Base-by-base conservation (phyloP, 2,329 filamentous ascomycete species). In the Byssoonygena ceratinophila region DNA sequence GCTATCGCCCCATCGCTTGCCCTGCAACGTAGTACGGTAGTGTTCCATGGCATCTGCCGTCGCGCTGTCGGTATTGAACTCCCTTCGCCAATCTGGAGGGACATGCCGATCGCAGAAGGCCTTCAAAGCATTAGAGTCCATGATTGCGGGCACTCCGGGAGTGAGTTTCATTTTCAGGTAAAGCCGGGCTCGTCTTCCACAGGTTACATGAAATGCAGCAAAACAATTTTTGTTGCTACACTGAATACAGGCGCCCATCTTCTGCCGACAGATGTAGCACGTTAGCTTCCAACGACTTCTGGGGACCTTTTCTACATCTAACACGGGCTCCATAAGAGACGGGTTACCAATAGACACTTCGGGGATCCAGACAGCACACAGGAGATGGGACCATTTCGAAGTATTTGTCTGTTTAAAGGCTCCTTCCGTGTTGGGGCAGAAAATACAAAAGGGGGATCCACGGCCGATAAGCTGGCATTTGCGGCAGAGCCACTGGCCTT, bases 341-440 rank as follows among this genome's bases (percentile, higher is more conserved):
- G 88, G 85, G 64, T 98, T 98, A 12, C 90, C 92, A 46, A 98
- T 80, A 3, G 87, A 91, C 5, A 97, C 88, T 70, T 98, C 92
- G 0, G 92, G 92, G 61, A 98, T 96, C 92, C 92, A 98, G 74
- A 97, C 92, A 29, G 92, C 88, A 65, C 92, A 98, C 7, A 98
- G 80, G 9, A 98, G 72, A 76, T 98, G 92, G 23, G 91, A 87
- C 92, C 92, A 98, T 71, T 94, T 92, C 2, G 90, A 89, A 1
- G 87, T 86, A 59, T 89, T 96, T 1, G 92, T 97, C 70, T 97
- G 92, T 68, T 98, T 98, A 74, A 98, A 98, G 2, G 92, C 92
- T 12, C 92, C 92, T 61, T 97, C 92, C 1, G 87, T 92, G 65
- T 97, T 97, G 0, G 92, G 92, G 64, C 92, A 98, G 72, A 98